phyloP scores from a whole-genome alignment of 257 asterid genomes.

The Ocimum tenuiflorum region DNA sequence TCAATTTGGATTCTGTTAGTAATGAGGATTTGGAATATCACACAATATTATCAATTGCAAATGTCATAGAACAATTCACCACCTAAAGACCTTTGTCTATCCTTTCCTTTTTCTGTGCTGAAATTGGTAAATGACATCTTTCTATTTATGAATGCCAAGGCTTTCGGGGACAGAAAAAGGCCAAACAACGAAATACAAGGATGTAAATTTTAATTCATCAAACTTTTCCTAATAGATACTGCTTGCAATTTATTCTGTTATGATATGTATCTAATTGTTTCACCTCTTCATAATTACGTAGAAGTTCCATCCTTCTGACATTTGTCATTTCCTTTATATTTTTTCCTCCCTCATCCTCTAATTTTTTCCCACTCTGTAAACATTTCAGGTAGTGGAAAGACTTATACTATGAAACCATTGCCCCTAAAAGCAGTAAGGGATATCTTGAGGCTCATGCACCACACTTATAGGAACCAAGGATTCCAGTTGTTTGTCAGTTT shows the following conservation, averaged over 20 bases:
- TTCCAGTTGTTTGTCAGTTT: slow-evolving; percentile 75
- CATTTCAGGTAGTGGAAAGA: slow-evolving; percentile 76
- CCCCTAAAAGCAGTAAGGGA: slow-evolving; percentile 83
- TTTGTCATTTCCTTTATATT: not conserved
- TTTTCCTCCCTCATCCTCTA: not conserved
- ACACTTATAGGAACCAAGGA: slow-evolving; percentile 83
- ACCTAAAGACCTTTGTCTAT: not conserved
- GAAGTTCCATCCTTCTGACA: not conserved
- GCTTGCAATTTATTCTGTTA: not conserved
- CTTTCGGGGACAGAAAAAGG: not conserved
- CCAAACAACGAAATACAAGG: not conserved
- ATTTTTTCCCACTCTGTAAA: slow-evolving; percentile 9
- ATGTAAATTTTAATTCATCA: not conserved
- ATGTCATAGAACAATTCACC: not conserved
- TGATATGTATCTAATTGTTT: not conserved
- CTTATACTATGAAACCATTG: slow-evolving; percentile 93
- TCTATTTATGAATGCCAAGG: not conserved
- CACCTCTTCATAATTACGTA: no score
- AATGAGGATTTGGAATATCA: no score
- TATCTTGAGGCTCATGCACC: slow-evolving; percentile 77
- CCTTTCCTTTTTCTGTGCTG: not conserved
- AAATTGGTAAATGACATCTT: not conserved
- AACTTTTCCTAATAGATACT: not conserved
- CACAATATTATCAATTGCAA: not conserved
- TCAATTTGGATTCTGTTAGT: no score